phyloP scores from a whole-genome alignment of 805 yeast species.

The Candida tammaniensis region DNA sequence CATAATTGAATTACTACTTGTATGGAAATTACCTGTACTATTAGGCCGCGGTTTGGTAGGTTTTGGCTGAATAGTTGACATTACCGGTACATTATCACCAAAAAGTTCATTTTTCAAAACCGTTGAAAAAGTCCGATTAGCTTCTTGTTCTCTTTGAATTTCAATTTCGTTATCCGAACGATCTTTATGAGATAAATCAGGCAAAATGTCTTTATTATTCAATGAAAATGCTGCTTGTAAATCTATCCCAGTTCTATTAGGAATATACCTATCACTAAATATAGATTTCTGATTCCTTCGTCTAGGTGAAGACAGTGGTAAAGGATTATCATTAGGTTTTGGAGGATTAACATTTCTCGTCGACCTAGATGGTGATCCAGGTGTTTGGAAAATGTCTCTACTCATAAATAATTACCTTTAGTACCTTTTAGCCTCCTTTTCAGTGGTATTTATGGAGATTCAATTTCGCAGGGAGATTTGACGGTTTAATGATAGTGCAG shows the following conservation, averaged over 20 bases:
- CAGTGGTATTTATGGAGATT: too few species aligned
- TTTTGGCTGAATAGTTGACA: conserved; percentile 30
- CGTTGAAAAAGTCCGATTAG: conserved; percentile 81
- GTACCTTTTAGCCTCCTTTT: neutral
- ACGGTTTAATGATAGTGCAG: too few species aligned
- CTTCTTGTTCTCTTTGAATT: conserved; percentile 69
- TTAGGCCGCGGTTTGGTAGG: conserved; percentile 14
- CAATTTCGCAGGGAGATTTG: too few species aligned
- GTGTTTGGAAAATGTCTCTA: conserved; percentile 32
- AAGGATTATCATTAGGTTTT: conserved; percentile 24
- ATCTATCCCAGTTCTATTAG: conserved; percentile 81
- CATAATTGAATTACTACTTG: conserved; percentile 4
- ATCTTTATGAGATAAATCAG: conserved; percentile 27
- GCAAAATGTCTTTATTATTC: conserved; percentile 42
- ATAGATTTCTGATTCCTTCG: conserved; percentile 47
- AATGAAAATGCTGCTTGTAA: conserved; percentile 80
- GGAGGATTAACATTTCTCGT: conserved; percentile 40
- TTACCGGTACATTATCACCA: conserved; percentile 76
- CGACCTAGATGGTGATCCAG: conserved; percentile 41
- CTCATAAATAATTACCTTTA: conserved; percentile 2
- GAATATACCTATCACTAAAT: conserved; percentile 85
- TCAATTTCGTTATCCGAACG: conserved; percentile 59
- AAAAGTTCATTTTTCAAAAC: conserved; percentile 86
- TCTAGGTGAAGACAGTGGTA: conserved; percentile 42
- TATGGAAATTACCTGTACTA: conserved; percentile 19